These are phyloP conservation scores for Cadophora gregata DNA, from an alignment of 2,329 filamentous ascomycete species.

Conservation along the genomic window DNA sequence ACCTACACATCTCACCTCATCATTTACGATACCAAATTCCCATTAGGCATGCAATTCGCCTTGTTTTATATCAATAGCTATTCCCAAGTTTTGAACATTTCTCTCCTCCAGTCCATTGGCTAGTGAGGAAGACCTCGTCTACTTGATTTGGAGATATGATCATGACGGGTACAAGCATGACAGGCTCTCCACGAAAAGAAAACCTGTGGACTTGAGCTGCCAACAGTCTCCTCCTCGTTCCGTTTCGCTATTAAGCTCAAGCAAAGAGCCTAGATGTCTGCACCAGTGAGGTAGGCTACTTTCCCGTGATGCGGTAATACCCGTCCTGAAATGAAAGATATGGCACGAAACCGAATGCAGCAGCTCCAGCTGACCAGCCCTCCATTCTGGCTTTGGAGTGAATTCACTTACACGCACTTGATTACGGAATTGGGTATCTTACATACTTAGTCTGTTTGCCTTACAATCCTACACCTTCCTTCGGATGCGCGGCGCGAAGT, in stretches of 20 bases:
- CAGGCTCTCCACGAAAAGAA: neutral
- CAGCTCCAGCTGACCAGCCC: neutral
- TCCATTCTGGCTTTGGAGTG: neutral
- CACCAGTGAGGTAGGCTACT: neutral
- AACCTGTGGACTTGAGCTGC: neutral
- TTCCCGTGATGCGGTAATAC: neutral
- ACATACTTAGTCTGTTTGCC: neutral
- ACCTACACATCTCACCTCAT: neutral
- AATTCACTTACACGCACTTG: neutral
- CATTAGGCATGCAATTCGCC: neutral
- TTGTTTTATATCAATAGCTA: neutral
- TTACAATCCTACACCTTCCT: neutral
- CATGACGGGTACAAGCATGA: neutral
- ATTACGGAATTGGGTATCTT: neutral
- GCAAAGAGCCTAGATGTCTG: neutral
- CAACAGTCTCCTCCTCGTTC: neutral
- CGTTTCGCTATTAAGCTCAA: neutral
- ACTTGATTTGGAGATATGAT: neutral
- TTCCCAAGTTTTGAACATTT: neutral
- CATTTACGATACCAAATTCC: neutral
- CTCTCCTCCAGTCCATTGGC: neutral
- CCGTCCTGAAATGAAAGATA: neutral
- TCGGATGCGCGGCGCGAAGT: neutral
- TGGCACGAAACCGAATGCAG: neutral
- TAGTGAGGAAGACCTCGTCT: neutral